Evolutionary conservation across 179 eudicot genomes (phyloP), one percentile per base, ranked within the genome.

Genomic region (Camellia oleifera): DNA sequence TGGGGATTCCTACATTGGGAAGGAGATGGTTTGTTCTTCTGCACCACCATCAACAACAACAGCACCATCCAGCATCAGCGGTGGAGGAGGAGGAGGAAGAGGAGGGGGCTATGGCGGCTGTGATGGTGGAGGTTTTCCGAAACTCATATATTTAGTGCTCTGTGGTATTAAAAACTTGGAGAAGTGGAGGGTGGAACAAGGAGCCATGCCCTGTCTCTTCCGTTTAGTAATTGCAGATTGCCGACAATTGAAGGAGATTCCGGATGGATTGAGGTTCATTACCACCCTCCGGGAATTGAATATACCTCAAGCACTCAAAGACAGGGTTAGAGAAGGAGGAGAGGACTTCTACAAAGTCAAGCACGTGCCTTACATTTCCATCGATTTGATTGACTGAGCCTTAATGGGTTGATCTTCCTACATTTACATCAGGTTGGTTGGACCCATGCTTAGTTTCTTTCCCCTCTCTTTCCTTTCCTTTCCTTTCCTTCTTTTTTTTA

Each of bases 181-280:
- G 52, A 69, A 18, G 4, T 87, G 84, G 88, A 74, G 8, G 13
- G 70, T 88, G 45, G 87, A 85, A 46, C n/a, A 32, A 53, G 88
- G 87, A 15, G 85, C 89, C 9, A 79, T 88, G 85, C 75, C 78
- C 0, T 44, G 63, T 44, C 86, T 88, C 17, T 50, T 68, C 46
- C 69, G 46, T 65, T 75, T 86, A 40, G 85, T 23, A 7, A 14
- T 20, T 20, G 23, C 23, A 20, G 23, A 20, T 20, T 20, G 23
- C 23, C 23, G 23, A 50, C 57, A 20, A 46, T 58, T 89, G 68
- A 9, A 15, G 20, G 15, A 14, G 81, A 76, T 89, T 71, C 87
- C 88, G 14, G 70, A 45, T 2, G 87, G 86, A 2, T 74, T 88
- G 75, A 52, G 18, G n/a, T 79, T 64, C 26, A 52, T 85, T 2